Evolutionary conservation across 768 basidiomycete genomes (phyloP), one percentile per base, ranked within the genome.

Genomic region (Pleurotus platypus): DNA sequence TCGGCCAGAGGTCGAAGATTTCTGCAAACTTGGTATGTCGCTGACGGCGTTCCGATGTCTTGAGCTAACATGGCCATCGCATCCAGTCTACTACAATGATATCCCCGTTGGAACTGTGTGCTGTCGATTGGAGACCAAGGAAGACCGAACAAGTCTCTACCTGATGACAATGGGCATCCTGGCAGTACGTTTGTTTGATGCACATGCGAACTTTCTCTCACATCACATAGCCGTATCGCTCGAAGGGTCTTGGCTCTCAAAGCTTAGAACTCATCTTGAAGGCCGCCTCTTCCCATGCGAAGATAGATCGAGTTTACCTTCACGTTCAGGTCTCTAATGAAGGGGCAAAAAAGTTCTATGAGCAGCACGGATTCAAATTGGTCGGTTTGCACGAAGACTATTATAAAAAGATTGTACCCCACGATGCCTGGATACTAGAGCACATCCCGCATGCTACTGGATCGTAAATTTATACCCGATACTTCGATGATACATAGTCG

Each of bases 101-200:
- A 78, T 96, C 57, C 92, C 94, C 46, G 80, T 95, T 60, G 93
- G 94, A 58, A 91, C 86, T 4, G 82, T 94, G 65, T 93, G 90
- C 70, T 92, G 90, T 74, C 83, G 91, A 58, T 70, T 94, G 59
- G 93, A 96, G 71, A 79, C 75, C 54, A 82, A 84, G 64, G 78
- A 82, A 64, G 80, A 75, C 46, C 71, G 77, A 62, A 75, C 72
- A 45, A 76, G 78, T 47, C 72, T 92, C 58, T 95, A 95, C 73
- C 79, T 94, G 67, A 92, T 94, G 87, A 95, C 94, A 49, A 87
- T 95, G 86, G 94, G 92, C 45, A 74, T 95, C 60, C 84, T 95
- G 56, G 92, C 91, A 56, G 92, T 94, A 75, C 72, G 84, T 74
- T 50, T 50, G 50, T 57, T 45, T 61, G 49, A 57, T 57, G 55